phyloP scores from a whole-genome alignment of 345 rosid genomes.

The Gossypioides kirkii region DNA sequence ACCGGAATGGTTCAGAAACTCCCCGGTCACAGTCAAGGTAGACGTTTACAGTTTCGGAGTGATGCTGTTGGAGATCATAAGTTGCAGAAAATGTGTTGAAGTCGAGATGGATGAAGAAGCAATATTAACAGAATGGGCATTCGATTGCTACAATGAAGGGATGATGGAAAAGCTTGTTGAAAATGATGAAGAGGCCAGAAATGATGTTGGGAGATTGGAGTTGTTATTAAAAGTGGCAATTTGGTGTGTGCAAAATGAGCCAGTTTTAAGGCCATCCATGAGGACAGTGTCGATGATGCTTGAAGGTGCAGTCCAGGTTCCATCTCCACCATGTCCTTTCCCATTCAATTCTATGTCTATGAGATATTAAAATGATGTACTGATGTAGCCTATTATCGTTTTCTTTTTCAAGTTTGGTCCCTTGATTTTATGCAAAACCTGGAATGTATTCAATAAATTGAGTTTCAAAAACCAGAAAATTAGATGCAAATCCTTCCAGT shows the following conservation, averaged over 20 bases:
- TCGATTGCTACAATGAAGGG: slow-evolving; percentile 10
- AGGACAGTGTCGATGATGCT: slow-evolving; percentile 18
- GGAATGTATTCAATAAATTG: neutral
- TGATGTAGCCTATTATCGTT: neutral
- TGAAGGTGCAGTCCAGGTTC: slow-evolving; percentile 17
- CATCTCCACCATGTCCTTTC: slow-evolving; percentile 14
- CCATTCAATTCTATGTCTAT: neutral
- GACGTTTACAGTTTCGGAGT: slow-evolving; percentile 34
- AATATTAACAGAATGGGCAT: slow-evolving; percentile 18
- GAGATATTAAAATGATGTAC: neutral
- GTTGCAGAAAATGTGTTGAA: slow-evolving; percentile 13
- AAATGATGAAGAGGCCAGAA: slow-evolving; percentile 10
- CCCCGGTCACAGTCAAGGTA: slow-evolving; percentile 21
- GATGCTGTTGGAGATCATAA: slow-evolving; percentile 29
- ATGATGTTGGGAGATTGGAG: neutral
- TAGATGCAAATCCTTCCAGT: no score
- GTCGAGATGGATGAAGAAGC: slow-evolving; percentile 13
- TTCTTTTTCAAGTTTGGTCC: neutral
- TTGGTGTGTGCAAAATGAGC: slow-evolving; percentile 16
- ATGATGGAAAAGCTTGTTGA: neutral
- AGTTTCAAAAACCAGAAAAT: no score
- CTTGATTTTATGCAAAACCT: neutral
- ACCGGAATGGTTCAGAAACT: slow-evolving; percentile 38
- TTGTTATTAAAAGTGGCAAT: slow-evolving; percentile 4
- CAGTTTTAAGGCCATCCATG: slow-evolving; percentile 13